Conservation (phyloP, 1,284 basidiomycete species). For the Afroboletus lepidellus region DNA sequence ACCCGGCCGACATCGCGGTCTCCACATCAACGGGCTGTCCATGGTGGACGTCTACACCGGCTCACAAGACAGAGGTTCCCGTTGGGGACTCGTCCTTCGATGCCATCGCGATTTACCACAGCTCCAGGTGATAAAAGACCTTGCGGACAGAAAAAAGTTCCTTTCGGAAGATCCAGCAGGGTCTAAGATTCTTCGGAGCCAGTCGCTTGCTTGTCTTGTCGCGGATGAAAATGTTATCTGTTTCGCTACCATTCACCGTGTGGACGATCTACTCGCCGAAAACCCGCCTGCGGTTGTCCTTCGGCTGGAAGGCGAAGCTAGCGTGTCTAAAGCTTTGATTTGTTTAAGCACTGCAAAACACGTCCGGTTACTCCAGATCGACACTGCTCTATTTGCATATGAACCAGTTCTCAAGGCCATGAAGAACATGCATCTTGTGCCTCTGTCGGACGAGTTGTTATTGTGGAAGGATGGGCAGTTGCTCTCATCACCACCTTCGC, state of each 20-base stretch:
- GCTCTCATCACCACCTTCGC: conserved; percentile 1
- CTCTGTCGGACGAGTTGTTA: conserved; percentile 51
- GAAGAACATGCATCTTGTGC: conserved; percentile 43
- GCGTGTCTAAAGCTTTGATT: conserved; percentile 39
- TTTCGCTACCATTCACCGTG: conserved; percentile 54
- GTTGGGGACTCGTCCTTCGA: neutral
- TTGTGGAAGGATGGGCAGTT: conserved; percentile 40
- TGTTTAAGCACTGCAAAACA: conserved; percentile 38
- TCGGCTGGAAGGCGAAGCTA: conserved; percentile 47
- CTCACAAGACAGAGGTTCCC: conserved; percentile 19
- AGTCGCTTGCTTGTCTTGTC: conserved; percentile 52
- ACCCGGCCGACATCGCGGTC: conserved; percentile 32
- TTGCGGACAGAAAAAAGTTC: conserved; percentile 37
- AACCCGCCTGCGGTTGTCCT: conserved; percentile 51
- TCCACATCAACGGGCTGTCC: conserved; percentile 39
- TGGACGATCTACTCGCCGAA: conserved; percentile 48
- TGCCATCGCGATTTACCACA: neutral
- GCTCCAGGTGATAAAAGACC: neutral
- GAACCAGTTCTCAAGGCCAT: conserved; percentile 58
- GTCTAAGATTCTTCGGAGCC: conserved; percentile 46
- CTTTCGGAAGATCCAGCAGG: conserved; percentile 40
- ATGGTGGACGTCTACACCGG: conserved; percentile 40
- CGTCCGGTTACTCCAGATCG: conserved; percentile 53
- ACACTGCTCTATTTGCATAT: conserved; percentile 61
- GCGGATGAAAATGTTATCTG: conserved; percentile 47